Conservation (phyloP, 2,329 filamentous ascomycete species). For the Botrytis hyacinthi region DNA sequence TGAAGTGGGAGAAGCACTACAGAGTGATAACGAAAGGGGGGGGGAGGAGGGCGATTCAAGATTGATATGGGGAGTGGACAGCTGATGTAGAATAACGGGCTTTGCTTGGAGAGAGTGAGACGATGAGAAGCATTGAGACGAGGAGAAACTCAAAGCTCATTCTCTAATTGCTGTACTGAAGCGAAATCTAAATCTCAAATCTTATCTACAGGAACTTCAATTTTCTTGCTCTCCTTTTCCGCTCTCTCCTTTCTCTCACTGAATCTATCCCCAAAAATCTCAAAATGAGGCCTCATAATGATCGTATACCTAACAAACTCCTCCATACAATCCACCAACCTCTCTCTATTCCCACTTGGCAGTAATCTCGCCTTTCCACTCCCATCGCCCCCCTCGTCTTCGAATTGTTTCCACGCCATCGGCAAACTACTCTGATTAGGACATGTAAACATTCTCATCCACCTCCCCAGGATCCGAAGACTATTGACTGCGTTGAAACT, state of each 20-base stretch:
- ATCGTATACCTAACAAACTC: constrained; percentile 69
- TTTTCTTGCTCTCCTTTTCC: constrained; percentile 2
- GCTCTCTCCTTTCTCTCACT: constrained; percentile 52
- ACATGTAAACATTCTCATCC: constrained; percentile 69
- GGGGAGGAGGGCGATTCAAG: not conserved
- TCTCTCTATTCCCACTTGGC: constrained; percentile 55
- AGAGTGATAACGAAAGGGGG: not conserved
- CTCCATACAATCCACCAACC: constrained; percentile 66
- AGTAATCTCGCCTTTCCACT: constrained; percentile 48
- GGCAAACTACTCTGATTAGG: constrained; percentile 65
- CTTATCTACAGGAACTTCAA: not conserved
- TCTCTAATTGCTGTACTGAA: not conserved
- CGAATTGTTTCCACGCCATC: constrained; percentile 62
- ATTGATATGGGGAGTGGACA: not conserved
- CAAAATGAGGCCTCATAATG: constrained; percentile 60
- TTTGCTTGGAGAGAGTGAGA: no score
- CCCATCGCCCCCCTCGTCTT: constrained; percentile 44
- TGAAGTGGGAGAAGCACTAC: no score
- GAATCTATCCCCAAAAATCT: constrained; percentile 59
- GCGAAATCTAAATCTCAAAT: not conserved
- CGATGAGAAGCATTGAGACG: rapidly evolving
- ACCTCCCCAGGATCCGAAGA: constrained; percentile 62
- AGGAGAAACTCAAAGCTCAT: not conserved
- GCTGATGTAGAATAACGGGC: not conserved
- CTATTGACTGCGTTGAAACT: constrained; percentile 67